phyloP scores from a whole-genome alignment of 768 basidiomycete species.

The Mycena belliarum region DNA sequence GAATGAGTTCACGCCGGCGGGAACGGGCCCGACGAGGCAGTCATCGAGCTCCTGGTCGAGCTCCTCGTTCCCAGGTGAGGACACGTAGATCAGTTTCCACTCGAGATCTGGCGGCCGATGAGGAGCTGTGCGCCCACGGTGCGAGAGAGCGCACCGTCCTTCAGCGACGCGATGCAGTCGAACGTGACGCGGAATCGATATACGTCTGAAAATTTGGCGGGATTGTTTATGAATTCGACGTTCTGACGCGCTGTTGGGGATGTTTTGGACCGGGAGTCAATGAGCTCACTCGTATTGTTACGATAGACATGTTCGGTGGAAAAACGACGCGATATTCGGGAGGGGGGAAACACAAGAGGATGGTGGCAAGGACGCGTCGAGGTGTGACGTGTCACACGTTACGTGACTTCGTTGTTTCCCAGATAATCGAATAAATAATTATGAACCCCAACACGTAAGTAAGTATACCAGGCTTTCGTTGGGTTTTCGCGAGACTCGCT shows the following conservation, averaged over 20 bases:
- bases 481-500: no score
- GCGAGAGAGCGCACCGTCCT: conserved; percentile 63
- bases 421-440: no score
- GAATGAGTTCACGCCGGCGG: conserved; percentile 95
- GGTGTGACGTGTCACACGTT: neutral
- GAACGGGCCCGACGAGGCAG: conserved; percentile 96
- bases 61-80: conserved; percentile 86
- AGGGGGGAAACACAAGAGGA: neutral
- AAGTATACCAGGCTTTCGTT: no score
- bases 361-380: conserved; percentile 5
- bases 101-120: conserved; percentile 99
- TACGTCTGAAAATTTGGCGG: conserved; percentile 85
- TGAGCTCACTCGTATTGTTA: conserved; percentile 13
- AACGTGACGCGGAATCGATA: conserved; percentile 96
- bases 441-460: no score
- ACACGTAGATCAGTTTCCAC: conserved; percentile 97
- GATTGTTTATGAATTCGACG: conserved; percentile 91
- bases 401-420: no score
- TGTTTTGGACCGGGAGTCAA: neutral
- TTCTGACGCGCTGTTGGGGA: conserved; percentile 47
- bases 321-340: conserved; percentile 9
- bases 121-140: neutral
- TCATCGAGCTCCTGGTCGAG: conserved; percentile 98
- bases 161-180: conserved; percentile 89
- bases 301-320: conserved; percentile 8